These are phyloP conservation scores for Pseudognaphalium luteoalbum DNA, from an alignment of 129 eudicot genomes.

Conservation along the genomic window DNA sequence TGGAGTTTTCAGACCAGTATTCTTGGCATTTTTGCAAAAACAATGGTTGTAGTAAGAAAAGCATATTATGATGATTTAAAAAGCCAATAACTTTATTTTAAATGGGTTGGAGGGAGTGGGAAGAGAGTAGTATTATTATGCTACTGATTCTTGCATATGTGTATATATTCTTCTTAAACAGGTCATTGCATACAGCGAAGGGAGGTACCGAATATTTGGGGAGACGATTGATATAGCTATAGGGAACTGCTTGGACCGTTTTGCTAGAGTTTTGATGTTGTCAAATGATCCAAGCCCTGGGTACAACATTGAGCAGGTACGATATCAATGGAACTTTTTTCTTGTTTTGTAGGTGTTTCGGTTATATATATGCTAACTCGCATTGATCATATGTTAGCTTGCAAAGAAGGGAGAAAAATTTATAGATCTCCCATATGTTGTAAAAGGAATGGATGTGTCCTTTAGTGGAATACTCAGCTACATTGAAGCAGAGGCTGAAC, in stretches of 20 bases:
- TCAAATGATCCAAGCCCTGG: conserved; percentile 96
- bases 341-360: neutral
- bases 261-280: conserved; percentile 78
- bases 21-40: neutral
- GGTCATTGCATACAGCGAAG: conserved; percentile 93
- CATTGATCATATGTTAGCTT: conserved; percentile 47
- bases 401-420: conserved; percentile 93
- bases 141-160: neutral
- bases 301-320: conserved; percentile 91
- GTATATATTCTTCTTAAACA: neutral
- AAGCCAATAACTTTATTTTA: neutral
- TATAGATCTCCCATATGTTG: conserved; percentile 85
- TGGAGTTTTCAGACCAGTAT: neutral
- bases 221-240: conserved; percentile 33
- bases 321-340: conserved; percentile 33
- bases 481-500: conserved; percentile 86
- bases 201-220: conserved; percentile 87
- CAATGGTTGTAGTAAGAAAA: neutral
- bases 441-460: conserved; percentile 98
- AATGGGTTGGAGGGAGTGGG: neutral
- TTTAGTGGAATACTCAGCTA: conserved; percentile 92
- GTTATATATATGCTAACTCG: conserved; percentile 7
- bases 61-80: neutral
- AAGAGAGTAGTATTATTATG: neutral
- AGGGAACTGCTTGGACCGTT: conserved; percentile 67